Conservation (phyloP, 805 yeast species). For the Yamadazyma ubonensis region DNA sequence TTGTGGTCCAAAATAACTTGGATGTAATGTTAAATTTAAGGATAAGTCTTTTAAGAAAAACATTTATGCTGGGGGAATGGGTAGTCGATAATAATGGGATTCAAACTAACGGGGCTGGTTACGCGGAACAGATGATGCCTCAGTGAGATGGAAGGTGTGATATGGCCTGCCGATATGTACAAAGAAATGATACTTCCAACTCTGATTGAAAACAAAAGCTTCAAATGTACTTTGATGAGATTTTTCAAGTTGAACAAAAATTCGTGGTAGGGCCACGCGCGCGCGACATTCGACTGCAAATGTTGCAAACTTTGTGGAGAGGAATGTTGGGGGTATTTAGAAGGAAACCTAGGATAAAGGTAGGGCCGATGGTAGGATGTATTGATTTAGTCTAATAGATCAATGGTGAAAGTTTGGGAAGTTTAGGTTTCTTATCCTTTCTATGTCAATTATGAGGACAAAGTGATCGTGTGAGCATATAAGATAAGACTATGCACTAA, state of each 20-base stretch:
- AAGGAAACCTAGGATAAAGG: no score
- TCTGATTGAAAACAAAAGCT: not conserved
- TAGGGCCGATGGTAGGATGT: no score
- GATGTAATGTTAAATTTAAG: conserved; percentile 88
- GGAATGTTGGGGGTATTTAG: no score
- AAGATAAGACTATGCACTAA: no score
- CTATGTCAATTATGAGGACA: no score
- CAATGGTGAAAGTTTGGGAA: no score
- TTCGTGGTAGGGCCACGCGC: not conserved
- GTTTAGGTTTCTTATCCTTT: no score
- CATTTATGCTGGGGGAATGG: no score
- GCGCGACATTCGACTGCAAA: not conserved
- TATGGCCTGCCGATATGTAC: conserved; percentile 4
- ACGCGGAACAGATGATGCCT: not conserved
- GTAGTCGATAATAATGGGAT: no score
- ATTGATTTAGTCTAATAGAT: no score
- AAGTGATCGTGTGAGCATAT: no score
- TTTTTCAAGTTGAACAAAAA: conserved; percentile 6
- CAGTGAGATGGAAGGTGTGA: not conserved
- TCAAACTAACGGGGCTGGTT: not conserved
- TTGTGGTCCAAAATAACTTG: conserved; percentile 96
- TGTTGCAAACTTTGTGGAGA: no score
- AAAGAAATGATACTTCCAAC: conserved; percentile 3
- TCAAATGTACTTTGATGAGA: not conserved
- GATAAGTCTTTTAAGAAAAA: conserved; percentile 77